phyloP scores from a whole-genome alignment of 345 rosid genomes.

The Pistacia integerrima region DNA sequence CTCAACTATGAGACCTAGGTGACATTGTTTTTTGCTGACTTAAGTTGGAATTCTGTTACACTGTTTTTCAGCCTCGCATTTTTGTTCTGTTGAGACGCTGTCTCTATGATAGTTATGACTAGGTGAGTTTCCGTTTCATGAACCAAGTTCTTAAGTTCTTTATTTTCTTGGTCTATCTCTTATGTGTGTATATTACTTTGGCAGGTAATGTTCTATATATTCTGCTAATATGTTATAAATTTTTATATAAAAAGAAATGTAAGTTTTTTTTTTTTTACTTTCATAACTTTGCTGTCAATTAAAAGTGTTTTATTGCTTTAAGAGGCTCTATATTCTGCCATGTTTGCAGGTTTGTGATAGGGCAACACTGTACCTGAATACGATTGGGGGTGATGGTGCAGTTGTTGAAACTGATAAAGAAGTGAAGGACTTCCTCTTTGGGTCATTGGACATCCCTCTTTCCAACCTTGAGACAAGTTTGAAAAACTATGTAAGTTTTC shows the following conservation, averaged over 20 bases:
- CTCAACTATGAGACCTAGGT: neutral
- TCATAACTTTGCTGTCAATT: neutral
- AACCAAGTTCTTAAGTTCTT: neutral
- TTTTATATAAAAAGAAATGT: neutral
- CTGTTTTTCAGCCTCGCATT: constrained; percentile 70
- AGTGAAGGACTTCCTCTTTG: constrained; percentile 76
- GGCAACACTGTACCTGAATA: constrained; percentile 87
- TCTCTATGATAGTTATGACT: constrained; percentile 92
- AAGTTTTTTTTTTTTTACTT: no score
- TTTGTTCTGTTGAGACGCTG: constrained; percentile 89
- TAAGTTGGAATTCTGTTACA: constrained; percentile 7
- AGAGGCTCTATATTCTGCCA: neutral
- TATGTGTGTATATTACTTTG: neutral
- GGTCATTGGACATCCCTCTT: constrained; percentile 79
- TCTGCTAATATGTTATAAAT: neutral
- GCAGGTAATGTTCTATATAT: neutral
- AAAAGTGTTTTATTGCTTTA: neutral
- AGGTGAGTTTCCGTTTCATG: constrained; percentile 53
- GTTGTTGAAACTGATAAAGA: constrained; percentile 62
- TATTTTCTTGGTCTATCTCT: neutral
- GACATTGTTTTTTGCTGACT: constrained; percentile 4
- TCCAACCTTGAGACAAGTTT: constrained; percentile 87
- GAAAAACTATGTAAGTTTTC: constrained; percentile 76
- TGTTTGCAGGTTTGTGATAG: constrained; percentile 87
- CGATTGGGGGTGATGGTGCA: constrained; percentile 69